Base-by-base conservation (phyloP, 179 eudicot genomes). In the Actinidia arguta region DNA sequence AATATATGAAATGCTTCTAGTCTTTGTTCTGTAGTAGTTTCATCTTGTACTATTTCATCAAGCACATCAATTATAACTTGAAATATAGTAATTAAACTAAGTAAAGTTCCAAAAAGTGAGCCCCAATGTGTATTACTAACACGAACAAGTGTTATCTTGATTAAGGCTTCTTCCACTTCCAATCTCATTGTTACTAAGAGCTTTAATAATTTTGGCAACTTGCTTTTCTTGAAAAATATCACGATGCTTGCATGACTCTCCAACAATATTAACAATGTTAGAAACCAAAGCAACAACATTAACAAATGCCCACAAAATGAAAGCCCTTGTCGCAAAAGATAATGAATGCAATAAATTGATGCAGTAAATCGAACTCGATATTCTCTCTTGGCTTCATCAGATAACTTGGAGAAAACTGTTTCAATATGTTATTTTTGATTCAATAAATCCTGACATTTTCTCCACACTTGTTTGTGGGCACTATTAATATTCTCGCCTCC, bases 371-470 rank as follows among this genome's bases (percentile, higher is more conserved):
- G 12, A 36, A 48, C 61, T 55, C 18, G 14, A 62, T 74, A 81
- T 10, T 50, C 52, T 31, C 36, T 27, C 24, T 24, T 42, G 1
- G 14, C 42, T 59, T 47, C 31, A 27, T 63, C n/a, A 5, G 74
- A 31, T 75, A 25, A 55, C 52, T 75, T 82, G 39, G 18, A 39
- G 39, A 67, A 36, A 39, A 27, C 14, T 18, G 44, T 36, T 47
- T 17, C 2, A 12, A 82, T 75, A 6, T 69, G 55, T 75, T 82
- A 39, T n/a, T 44, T 51, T 64, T 75, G 55, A 1, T 58, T 81
- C 47, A 50, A 1, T n/a, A 62, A 61, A 36, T 61, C 36, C 36
- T 73, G 72, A 51, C 72, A 81, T 81, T 74, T 81, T 8, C 66
- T 31, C n/a, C 42, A n/a, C 14, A 64, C 83, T 50, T 31, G 42